Evolutionary conservation across 116 monocot genomes (phyloP).

Genomic region (Cymodocea nodosa): DNA sequence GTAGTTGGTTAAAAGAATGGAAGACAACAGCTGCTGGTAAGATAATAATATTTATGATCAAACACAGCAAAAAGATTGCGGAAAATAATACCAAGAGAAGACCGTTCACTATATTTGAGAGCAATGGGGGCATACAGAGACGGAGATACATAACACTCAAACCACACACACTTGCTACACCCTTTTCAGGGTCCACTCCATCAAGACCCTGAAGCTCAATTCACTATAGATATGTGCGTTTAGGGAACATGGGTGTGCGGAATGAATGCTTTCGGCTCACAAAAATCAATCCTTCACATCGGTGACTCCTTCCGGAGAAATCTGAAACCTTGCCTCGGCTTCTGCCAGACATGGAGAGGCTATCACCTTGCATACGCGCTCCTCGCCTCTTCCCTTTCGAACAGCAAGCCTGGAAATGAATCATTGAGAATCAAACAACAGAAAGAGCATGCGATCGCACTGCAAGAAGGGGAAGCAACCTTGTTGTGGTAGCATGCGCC

Average conservation of each 20-base stretch:
- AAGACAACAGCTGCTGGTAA: too few relatives aligned
- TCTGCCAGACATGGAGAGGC: slow-evolving; percentile 95
- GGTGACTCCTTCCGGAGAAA: slow-evolving; percentile 81
- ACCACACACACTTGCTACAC: too few relatives aligned
- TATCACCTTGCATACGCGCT: slow-evolving; percentile 96
- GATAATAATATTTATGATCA: too few relatives aligned
- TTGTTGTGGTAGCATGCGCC: slow-evolving; percentile 95
- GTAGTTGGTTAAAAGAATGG: too few relatives aligned
- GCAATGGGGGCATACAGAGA: too few relatives aligned
- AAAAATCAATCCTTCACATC: slow-evolving; percentile 88
- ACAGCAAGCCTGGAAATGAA: slow-evolving; percentile 50
- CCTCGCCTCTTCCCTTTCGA: slow-evolving; percentile 89
- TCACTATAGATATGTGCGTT: background rate
- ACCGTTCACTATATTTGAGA: too few relatives aligned
- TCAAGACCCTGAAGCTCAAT: too few relatives aligned
- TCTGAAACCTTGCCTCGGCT: slow-evolving; percentile 95
- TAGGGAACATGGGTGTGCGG: too few relatives aligned
- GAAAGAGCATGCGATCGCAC: background rate
- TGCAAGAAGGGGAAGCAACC: slow-evolving; percentile 19
- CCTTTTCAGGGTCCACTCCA: too few relatives aligned
- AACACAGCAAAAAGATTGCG: too few relatives aligned
- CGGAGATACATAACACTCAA: too few relatives aligned
- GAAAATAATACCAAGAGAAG: too few relatives aligned
- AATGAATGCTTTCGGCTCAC: background rate
- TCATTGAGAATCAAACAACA: background rate